These are phyloP conservation scores for Trypanosoma scelopori DNA, from an alignment of 208 protist species.

Conservation along the genomic window DNA sequence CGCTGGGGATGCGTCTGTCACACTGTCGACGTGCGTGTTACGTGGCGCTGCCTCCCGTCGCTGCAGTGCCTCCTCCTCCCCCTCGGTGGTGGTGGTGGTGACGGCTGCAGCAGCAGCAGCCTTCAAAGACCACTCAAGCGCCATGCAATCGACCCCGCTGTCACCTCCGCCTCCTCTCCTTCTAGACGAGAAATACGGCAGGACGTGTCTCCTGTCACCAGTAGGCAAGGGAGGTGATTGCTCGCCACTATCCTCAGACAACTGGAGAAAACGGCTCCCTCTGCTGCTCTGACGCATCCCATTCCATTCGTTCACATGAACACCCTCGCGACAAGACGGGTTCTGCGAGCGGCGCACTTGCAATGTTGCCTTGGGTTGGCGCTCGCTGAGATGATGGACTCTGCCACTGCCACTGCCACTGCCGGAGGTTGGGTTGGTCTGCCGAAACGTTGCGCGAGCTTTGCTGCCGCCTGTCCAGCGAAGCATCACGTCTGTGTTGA, in stretches of 20 bases:
- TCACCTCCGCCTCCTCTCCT: not conserved
- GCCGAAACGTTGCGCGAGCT: constrained; percentile 26
- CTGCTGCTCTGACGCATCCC: not conserved
- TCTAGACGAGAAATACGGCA: not conserved
- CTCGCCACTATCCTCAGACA: not conserved
- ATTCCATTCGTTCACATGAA: not conserved
- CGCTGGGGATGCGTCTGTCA: too few species aligned
- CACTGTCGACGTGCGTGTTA: not conserved
- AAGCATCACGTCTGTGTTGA: constrained; percentile 18
- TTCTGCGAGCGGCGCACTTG: not conserved
- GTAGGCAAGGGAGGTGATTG: not conserved
- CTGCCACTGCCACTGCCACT: not conserved
- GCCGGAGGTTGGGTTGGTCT: not conserved
- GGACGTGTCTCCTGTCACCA: not conserved
- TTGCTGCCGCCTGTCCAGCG: constrained; percentile 42
- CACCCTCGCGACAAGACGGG: not conserved
- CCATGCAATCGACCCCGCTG: constrained; percentile 26
- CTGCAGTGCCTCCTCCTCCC: not conserved
- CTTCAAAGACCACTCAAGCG: constrained; percentile 27
- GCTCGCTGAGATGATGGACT: not conserved
- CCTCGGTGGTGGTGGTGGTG: too few species aligned
- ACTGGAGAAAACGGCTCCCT: not conserved
- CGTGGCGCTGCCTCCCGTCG: not conserved
- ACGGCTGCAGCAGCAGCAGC: constrained; percentile 8
- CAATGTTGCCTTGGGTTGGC: not conserved